phyloP scores from a whole-genome alignment of 108 stramenopile species.

The Cylindrotheca closterium region DNA sequence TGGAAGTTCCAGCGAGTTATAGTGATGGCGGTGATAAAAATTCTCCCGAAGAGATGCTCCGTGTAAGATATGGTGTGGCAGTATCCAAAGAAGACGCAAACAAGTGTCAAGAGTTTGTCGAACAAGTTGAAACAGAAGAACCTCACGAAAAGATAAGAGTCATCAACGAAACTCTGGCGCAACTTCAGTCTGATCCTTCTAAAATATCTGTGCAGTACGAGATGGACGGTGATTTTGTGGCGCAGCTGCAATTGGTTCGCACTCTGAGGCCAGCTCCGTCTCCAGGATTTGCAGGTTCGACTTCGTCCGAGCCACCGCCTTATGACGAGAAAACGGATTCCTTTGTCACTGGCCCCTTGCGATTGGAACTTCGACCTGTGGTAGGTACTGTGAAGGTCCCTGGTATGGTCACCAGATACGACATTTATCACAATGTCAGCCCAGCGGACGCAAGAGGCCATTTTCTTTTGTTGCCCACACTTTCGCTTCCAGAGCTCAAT shows the following conservation, averaged over 20 bases:
- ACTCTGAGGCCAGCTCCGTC: conserved; percentile 60
- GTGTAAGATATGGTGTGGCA: conserved; percentile 39
- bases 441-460: conserved; percentile 61
- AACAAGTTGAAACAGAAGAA: background rate
- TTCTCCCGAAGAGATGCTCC: conserved; percentile 1
- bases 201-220: conserved; percentile 16
- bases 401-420: conserved; percentile 30
- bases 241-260: conserved; percentile 55
- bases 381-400: conserved; percentile 18
- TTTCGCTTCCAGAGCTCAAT: conserved; percentile 21
- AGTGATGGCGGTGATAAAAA: background rate
- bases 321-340: conserved; percentile 50
- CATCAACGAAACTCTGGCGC: conserved; percentile 42
- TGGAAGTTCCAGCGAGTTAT: too few species aligned
- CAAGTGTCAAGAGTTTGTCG: conserved; percentile 19
- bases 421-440: conserved; percentile 59
- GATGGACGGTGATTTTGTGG: conserved; percentile 34
- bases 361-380: conserved; percentile 37
- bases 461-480: conserved; percentile 47
- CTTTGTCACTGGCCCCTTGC: conserved; percentile 50
- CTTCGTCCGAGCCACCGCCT: conserved; percentile 43
- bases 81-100: background rate
- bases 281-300: conserved; percentile 20
- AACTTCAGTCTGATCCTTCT: conserved; percentile 20
- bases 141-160: conserved; percentile 8